Percentiles rank a stretch among this genome's conserved stretches.
Evolutionary conservation across 1,139 yeast genomes (phyloP).

Genomic region (Eremothecium gossypii): DNA sequence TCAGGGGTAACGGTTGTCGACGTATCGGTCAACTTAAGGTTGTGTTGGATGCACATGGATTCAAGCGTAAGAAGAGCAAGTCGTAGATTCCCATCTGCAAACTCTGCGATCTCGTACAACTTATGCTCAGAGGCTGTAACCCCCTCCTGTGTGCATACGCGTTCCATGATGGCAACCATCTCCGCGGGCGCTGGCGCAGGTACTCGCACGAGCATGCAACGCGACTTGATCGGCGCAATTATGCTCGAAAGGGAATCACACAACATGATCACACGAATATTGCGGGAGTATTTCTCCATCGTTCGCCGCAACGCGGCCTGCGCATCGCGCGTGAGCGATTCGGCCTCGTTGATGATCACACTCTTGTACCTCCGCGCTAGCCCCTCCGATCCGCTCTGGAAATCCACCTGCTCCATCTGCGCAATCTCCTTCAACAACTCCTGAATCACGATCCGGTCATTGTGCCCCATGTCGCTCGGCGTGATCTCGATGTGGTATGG

Average conservation of each 20-base stretch:
- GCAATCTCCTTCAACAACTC: constrained; percentile 90
- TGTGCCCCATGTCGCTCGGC: constrained; percentile 94
- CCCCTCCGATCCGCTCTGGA: constrained; percentile 26
- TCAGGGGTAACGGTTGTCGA: constrained; percentile 57
- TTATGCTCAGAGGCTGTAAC: constrained; percentile 37
- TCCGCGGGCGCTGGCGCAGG: constrained; percentile 70
- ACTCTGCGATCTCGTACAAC: constrained; percentile 44
- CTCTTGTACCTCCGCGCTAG: constrained; percentile 68
- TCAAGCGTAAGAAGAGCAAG: constrained; percentile 73
- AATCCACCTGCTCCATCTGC: constrained; percentile 86
- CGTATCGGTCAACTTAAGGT: constrained; percentile 36
- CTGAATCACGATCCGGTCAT: constrained; percentile 89
- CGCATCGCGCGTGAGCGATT: constrained; percentile 97
- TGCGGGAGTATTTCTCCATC: constrained; percentile 92
- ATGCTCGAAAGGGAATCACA: constrained; percentile 88
- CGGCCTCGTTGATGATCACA: constrained; percentile 92
- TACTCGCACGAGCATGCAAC: constrained; percentile 77
- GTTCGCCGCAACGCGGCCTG: constrained; percentile 96
- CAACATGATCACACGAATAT: constrained; percentile 72
- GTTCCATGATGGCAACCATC: constrained; percentile 42
- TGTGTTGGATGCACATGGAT: constrained; percentile 72
- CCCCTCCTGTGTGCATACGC: constrained; percentile 50
- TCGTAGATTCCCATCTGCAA: constrained; percentile 65
- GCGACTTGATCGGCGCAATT: constrained; percentile 87
- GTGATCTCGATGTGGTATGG: constrained; percentile 90